phyloP scores from a whole-genome alignment of 140 eudicot species.

The Ambrosia hybrid region DNA sequence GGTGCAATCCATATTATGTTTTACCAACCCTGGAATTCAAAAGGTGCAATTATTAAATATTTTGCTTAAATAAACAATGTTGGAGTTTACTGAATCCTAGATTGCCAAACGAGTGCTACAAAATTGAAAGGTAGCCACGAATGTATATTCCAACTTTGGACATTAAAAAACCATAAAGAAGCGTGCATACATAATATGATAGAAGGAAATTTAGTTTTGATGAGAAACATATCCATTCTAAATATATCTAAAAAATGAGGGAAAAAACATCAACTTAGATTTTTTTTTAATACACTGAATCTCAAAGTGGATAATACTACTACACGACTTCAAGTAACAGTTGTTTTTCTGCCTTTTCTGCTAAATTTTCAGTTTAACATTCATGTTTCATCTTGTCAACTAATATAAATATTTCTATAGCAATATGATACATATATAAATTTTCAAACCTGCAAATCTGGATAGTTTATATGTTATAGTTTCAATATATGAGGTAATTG shows the following conservation, averaged over 20 bases:
- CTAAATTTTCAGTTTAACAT: too few species aligned
- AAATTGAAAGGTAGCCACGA: not conserved
- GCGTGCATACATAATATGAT: not conserved
- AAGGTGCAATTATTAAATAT: constrained; percentile 8
- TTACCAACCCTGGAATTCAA: constrained; percentile 70
- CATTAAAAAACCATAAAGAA: not conserved
- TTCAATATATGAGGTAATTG: too few species aligned
- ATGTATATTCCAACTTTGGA: not conserved
- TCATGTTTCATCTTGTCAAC: too few species aligned
- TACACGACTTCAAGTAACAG: too few species aligned
- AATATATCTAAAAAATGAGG: not conserved
- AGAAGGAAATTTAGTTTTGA: not conserved
- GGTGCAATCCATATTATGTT: constrained; percentile 98
- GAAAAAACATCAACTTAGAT: not conserved
- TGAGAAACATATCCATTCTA: not conserved
- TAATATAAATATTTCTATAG: too few species aligned
- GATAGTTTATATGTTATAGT: too few species aligned
- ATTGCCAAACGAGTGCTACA: not conserved
- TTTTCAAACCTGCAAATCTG: too few species aligned
- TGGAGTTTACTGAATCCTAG: not conserved
- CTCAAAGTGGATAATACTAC: too few species aligned
- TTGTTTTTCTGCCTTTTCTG: too few species aligned
- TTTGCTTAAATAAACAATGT: not conserved
- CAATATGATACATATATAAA: too few species aligned
- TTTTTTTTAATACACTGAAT: not conserved